Conservation (phyloP, 345 rosid genomes). For the Noccaea caerulescens region DNA sequence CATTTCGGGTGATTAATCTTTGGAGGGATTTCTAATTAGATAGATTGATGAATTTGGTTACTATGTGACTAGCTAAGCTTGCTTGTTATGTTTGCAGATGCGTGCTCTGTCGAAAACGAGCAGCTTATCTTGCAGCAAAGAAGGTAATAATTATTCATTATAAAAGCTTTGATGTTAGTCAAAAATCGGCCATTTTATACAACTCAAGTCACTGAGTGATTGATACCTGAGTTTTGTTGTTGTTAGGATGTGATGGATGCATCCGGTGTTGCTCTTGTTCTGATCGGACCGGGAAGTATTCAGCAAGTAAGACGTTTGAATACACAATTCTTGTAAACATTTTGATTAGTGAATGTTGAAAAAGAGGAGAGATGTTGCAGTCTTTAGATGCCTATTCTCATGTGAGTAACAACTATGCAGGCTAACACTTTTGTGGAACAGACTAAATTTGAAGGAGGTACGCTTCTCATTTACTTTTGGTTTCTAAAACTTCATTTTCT, state of each 20-base stretch:
- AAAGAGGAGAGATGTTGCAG: not conserved
- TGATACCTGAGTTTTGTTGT: not conserved
- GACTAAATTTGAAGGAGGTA: constrained; percentile 92
- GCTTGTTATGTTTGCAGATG: constrained; percentile 57
- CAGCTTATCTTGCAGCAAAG: constrained; percentile 79
- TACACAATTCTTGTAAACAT: not conserved
- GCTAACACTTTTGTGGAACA: constrained; percentile 79
- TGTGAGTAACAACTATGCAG: constrained; percentile 52
- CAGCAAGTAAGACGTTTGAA: constrained; percentile 60
- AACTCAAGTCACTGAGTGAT: not conserved
- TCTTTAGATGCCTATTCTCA: not conserved
- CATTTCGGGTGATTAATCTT: constrained; percentile 71
- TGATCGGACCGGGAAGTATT: constrained; percentile 86
- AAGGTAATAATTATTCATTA: constrained; percentile 54
- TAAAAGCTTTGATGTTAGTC: not conserved
- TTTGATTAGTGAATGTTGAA: constrained; percentile 2
- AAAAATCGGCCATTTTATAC: not conserved
- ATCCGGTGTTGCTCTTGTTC: constrained; percentile 73
- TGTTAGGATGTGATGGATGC: constrained; percentile 80
- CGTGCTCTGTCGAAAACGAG: constrained; percentile 83
- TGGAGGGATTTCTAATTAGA: not conserved
- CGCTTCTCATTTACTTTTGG: constrained; percentile 18
- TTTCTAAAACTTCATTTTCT: not conserved
- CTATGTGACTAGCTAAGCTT: not conserved
- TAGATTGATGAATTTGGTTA: constrained; percentile 13